Percentiles rank a stretch among this genome's conserved stretches.
Conservation (phyloP, 148 eudicot species). For the Vaccinium darrowii region DNA sequence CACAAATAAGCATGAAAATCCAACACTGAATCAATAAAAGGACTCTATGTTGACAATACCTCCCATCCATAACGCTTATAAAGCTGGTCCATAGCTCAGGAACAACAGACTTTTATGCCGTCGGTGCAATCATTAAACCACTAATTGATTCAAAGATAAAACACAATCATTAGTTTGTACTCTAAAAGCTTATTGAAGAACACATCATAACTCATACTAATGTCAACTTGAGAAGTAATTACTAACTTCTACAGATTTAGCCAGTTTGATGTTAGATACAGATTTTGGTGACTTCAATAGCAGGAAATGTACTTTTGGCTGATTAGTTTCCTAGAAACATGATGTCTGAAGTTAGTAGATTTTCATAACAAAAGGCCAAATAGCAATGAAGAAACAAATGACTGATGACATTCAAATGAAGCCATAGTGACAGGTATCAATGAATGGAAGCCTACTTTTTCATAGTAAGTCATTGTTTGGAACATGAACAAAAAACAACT, state of each 20-base stretch:
- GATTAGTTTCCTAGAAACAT: neutral
- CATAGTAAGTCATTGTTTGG: neutral
- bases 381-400: neutral
- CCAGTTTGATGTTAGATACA: conserved; percentile 46
- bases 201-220: neutral
- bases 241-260: conserved; percentile 54
- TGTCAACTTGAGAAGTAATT: neutral
- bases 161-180: neutral
- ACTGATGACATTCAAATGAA: neutral
- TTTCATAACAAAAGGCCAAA: neutral
- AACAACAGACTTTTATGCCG: conserved; percentile 70
- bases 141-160: conserved; percentile 29
- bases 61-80: conserved; percentile 75
- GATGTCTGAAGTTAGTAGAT: conserved; percentile 15
- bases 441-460: neutral
- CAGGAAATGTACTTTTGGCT: conserved; percentile 62
- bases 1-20: neutral
- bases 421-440: neutral
- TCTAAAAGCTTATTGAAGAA: neutral
- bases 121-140: conserved; percentile 87
- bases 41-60: conserved; percentile 37
- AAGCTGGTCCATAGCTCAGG: conserved; percentile 53
- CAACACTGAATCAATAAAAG: neutral
- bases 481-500: neutral
- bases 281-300: conserved; percentile 46